Percentiles rank a stretch among this genome's conserved stretches.
Conservation (phyloP, 192 early-diverging fungal species). For the Chytriomyces sp. region DNA sequence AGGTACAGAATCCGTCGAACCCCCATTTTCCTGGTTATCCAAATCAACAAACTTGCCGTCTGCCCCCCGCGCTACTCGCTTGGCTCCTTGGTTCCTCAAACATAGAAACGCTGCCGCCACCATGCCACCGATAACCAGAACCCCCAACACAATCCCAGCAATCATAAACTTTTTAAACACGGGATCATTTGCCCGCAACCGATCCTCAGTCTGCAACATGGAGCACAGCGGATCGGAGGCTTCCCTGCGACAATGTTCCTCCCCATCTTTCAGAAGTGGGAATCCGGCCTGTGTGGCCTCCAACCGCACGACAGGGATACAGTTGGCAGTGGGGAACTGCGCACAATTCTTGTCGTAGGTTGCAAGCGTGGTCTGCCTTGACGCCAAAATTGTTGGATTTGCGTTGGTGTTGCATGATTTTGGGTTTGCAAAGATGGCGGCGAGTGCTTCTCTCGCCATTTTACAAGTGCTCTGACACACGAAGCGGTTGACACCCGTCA, state of each 20-base stretch:
- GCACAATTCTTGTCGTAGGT: conserved; percentile 1
- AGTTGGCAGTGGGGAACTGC: conserved; percentile 2
- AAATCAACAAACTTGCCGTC: conserved; percentile 17
- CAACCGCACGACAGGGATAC: neutral
- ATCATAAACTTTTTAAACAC: neutral
- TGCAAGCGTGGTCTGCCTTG: neutral
- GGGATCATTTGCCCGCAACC: neutral
- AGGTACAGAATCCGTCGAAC: neutral
- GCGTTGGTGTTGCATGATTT: neutral
- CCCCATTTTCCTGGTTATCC: neutral
- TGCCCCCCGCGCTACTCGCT: neutral
- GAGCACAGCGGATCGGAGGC: neutral
- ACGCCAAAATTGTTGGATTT: neutral
- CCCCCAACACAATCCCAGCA: conserved; percentile 11
- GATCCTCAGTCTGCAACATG: neutral
- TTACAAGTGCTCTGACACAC: conserved; percentile 1
- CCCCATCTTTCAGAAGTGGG: neutral
- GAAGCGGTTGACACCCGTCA: neutral
- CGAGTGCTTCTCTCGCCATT: neutral
- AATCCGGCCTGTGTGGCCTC: conserved; percentile 8
- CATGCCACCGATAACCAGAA: neutral
- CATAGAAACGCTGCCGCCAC: neutral
- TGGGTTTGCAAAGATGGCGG: neutral
- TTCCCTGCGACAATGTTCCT: neutral
- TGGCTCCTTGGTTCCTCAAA: neutral